Conservation (phyloP, 495 filamentous ascomycete species). For the Parathielavia hyrcaniae region DNA sequence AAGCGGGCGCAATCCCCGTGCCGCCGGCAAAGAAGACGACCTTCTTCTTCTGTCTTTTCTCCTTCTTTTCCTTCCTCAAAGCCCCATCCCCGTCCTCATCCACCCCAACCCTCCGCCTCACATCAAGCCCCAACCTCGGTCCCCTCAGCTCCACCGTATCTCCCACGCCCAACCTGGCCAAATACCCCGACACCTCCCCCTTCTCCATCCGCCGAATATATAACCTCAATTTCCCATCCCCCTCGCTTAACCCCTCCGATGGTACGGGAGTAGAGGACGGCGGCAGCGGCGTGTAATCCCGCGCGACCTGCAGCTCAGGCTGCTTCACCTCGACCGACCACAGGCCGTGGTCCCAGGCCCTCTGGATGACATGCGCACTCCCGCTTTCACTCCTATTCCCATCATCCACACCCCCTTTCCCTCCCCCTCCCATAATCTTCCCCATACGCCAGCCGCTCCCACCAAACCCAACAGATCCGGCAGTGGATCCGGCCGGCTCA, state of each 20-base stretch:
- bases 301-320: conserved; percentile 80
- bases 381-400: background rate
- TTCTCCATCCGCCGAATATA: conserved; percentile 44
- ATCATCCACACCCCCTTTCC: background rate
- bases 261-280: background rate
- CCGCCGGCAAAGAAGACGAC: conserved; percentile 87
- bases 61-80: background rate
- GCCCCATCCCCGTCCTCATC: background rate
- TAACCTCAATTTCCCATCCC: conserved; percentile 40
- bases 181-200: conserved; percentile 56
- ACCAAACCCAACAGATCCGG: background rate
- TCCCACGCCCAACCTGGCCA: conserved; percentile 56
- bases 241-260: conserved; percentile 46
- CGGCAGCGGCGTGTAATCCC: conserved; percentile 85
- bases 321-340: conserved; percentile 93
- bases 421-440: too few species aligned
- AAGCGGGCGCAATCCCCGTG: conserved; percentile 85
- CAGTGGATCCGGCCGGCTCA: conserved; percentile 28
- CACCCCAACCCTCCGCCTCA: conserved; percentile 42
- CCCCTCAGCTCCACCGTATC: conserved; percentile 68
- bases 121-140: conserved; percentile 64
- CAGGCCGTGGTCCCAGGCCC: conserved; percentile 49
- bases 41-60: conserved; percentile 8
- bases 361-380: background rate
- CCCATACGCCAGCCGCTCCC: too few species aligned